Conservation (phyloP, 192 early-diverging fungal species). For the Rhizophagus sp. region DNA sequence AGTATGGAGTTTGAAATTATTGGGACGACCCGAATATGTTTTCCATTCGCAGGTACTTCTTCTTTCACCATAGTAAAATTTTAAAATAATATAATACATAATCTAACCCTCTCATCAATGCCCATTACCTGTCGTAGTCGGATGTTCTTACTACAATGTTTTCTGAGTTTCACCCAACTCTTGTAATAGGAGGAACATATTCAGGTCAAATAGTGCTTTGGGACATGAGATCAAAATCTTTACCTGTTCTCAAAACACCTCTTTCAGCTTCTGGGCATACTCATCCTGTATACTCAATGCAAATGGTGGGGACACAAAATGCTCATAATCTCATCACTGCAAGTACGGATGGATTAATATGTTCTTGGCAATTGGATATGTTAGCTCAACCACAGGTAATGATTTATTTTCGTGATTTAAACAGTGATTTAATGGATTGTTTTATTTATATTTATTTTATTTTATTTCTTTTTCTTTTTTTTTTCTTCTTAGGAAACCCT, state of each 20-base stretch:
- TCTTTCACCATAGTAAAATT: not conserved
- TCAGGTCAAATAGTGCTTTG: conserved; percentile 97
- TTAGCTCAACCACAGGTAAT: conserved; percentile 87
- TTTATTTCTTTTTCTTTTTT: not conserved
- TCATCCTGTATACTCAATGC: conserved; percentile 91
- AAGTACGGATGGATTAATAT: conserved; percentile 95
- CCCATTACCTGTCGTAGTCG: conserved; percentile 48
- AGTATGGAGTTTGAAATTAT: conserved; percentile 90
- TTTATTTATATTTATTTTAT: too few relatives aligned
- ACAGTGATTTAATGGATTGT: not conserved
- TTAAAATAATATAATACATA: not conserved
- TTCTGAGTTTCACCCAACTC: conserved; percentile 89
- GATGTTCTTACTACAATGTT: conserved; percentile 88
- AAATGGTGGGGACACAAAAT: conserved; percentile 92
- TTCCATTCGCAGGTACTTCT: conserved; percentile 76
- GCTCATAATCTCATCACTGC: conserved; percentile 92
- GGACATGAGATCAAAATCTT: conserved; percentile 91
- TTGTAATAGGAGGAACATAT: conserved; percentile 94
- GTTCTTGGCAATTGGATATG: conserved; percentile 98
- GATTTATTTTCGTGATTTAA: not conserved
- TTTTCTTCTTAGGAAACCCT: conserved; percentile 63
- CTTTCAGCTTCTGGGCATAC: conserved; percentile 93
- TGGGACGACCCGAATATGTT: conserved; percentile 91
- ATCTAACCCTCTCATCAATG: not conserved
- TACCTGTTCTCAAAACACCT: conserved; percentile 92